These are phyloP conservation scores for Xylaria sp. DNA, from an alignment of 2,329 filamentous ascomycete genomes.

Conservation along the genomic window DNA sequence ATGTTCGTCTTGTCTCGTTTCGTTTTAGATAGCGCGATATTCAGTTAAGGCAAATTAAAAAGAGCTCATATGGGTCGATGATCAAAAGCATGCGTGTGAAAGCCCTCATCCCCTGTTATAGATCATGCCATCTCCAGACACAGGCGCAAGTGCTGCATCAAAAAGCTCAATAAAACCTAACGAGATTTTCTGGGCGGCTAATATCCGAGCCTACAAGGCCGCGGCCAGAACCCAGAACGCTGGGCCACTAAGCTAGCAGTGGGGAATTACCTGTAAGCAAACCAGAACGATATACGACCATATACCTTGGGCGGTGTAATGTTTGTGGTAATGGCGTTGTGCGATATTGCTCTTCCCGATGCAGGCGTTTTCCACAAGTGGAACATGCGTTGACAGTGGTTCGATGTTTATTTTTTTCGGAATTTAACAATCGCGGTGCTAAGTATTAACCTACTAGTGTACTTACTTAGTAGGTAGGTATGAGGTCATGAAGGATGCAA, in stretches of 20 bases:
- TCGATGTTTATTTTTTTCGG: conserved; percentile 41
- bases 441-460: not conserved
- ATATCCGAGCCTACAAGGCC: conserved; percentile 12
- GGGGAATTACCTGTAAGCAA: conserved; percentile 7
- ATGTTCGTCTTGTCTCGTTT: conserved; percentile 48
- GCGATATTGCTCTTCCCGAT: conserved; percentile 22
- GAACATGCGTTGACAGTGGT: conserved; percentile 42
- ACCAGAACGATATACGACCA: conserved; percentile 5
- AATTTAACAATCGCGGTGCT: conserved; percentile 10
- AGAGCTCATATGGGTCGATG: conserved; percentile 41
- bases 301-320: too few species aligned
- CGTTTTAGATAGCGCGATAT: conserved; percentile 20
- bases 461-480: too few species aligned
- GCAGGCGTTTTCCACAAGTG: conserved; percentile 40
- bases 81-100: conserved; percentile 23
- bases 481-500: conserved; percentile 44
- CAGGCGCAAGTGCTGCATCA: conserved; percentile 22
- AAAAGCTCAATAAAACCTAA: not conserved
- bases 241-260: not conserved
- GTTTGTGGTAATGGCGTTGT: conserved; percentile 6
- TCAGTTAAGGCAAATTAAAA: conserved; percentile 20
- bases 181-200: not conserved
- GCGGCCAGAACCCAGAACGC: not conserved
- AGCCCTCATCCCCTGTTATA: conserved; percentile 39
- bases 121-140: conserved; percentile 42